A percentile compares a stretch with the other conserved stretches of the same genome.
These are phyloP conservation scores for Pythium myriotylum DNA, from an alignment of 352 stramenopile species.

Conservation along the genomic window DNA sequence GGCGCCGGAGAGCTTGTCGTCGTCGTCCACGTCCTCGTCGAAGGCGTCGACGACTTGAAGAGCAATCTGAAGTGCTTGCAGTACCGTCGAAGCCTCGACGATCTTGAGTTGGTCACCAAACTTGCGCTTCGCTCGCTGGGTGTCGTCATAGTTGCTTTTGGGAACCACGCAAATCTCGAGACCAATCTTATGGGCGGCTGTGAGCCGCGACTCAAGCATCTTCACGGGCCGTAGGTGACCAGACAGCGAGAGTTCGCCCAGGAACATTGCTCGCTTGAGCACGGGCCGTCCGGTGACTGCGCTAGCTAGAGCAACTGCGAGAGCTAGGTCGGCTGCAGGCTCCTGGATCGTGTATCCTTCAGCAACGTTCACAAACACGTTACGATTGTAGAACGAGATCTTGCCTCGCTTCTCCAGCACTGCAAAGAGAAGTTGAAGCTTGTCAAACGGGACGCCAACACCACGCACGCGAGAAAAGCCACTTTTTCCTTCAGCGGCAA, in stretches of 20 bases:
- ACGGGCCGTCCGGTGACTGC: conserved; percentile 64
- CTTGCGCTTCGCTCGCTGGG: conserved; percentile 50
- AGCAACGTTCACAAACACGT: conserved; percentile 86
- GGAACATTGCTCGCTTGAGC: conserved; percentile 55
- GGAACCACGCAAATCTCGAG: conserved; percentile 76
- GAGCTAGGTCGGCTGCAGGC: conserved; percentile 72
- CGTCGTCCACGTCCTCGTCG: conserved; percentile 6
- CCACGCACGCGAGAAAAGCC: conserved; percentile 67
- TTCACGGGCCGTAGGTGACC: conserved; percentile 80
- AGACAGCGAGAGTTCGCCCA: conserved; percentile 82
- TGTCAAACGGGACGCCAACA: conserved; percentile 84
- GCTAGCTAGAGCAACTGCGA: conserved; percentile 77
- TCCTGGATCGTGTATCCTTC: conserved; percentile 86
- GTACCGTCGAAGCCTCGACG: conserved; percentile 65
- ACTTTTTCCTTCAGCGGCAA: conserved; percentile 23
- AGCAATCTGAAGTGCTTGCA: conserved; percentile 66
- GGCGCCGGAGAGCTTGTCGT: background rate
- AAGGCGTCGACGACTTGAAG: conserved; percentile 26
- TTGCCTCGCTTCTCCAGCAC: conserved; percentile 94
- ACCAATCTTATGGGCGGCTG: conserved; percentile 81
- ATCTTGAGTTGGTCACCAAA: conserved; percentile 57
- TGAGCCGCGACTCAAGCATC: conserved; percentile 80
- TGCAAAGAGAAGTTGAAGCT: conserved; percentile 93
- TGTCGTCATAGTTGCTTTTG: conserved; percentile 44
- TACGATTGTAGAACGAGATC: conserved; percentile 76